These are phyloP conservation scores for Galerina sulciceps DNA, from an alignment of 768 basidiomycete species.

Conservation along the genomic window DNA sequence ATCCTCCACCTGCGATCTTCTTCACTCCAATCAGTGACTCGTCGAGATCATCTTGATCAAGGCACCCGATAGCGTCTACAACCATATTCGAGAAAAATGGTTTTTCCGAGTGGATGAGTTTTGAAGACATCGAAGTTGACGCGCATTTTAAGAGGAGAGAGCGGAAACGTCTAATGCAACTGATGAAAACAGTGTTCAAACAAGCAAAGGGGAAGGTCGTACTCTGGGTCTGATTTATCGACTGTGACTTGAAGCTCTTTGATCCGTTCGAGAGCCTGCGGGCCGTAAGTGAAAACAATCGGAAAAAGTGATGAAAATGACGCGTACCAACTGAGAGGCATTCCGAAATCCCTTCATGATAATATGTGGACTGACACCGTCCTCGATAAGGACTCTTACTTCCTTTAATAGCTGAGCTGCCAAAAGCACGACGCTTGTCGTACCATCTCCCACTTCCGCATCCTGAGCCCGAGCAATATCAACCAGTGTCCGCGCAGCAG, in stretches of 20 bases:
- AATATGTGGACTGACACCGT: slow-evolving; percentile 95
- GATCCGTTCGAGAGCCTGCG: slow-evolving; percentile 83
- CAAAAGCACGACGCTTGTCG: slow-evolving; percentile 93
- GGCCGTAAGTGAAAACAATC: slow-evolving; percentile 7
- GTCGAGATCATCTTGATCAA: slow-evolving; percentile 93
- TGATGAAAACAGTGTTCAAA: slow-evolving; percentile 14
- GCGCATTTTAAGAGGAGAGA: slow-evolving; percentile 96
- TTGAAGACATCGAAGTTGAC: slow-evolving; percentile 99
- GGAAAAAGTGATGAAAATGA: slow-evolving; percentile 9
- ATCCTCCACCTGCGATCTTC: slow-evolving; percentile 96
- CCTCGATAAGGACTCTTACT: slow-evolving; percentile 88
- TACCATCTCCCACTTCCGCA: slow-evolving; percentile 98
- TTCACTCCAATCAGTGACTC: slow-evolving; percentile 97
- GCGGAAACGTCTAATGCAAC: slow-evolving; percentile 75
- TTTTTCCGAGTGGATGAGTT: slow-evolving; percentile 97
- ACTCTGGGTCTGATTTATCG: slow-evolving; percentile 91
- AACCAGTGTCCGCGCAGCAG: slow-evolving; percentile 95
- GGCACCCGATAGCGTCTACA: slow-evolving; percentile 91
- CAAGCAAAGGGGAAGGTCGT: slow-evolving; percentile 32
- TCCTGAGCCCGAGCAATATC: slow-evolving; percentile 99
- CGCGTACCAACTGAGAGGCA: slow-evolving; percentile 81
- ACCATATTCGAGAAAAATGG: slow-evolving; percentile 99
- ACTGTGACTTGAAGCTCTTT: slow-evolving; percentile 89
- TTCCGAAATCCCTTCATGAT: slow-evolving; percentile 96
- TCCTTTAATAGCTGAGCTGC: slow-evolving; percentile 96